Evolutionary conservation across 2,329 filamentous ascomycete genomes (phyloP), one percentile per base, ranked within the genome.

Genomic region (Cladosporium sp.): DNA sequence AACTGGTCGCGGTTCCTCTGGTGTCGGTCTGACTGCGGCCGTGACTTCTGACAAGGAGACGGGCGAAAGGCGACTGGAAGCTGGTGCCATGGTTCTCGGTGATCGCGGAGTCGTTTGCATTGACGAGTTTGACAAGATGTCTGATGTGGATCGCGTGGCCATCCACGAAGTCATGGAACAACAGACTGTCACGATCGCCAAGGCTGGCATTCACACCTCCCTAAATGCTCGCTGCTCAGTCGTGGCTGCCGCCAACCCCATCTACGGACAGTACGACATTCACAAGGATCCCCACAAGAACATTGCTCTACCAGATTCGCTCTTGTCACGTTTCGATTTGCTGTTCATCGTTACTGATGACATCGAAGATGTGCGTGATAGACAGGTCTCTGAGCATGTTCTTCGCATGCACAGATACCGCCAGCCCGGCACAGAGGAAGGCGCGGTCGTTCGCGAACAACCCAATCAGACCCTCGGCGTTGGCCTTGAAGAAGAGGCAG

Each of bases 101-200:
- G 94, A 99, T 73, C 88, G 94, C 62, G 94, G 94, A 65, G 93
- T 99, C 10, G 94, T 99, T 34, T 99, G 94, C 78, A 99, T 99
- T 64, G 94, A 99, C 71, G 94, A 99, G 70, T 99, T 99, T 66
- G 94, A 99, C 78, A 99, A 99, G 75, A 99, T 99, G 94, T 97
- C 91, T 58, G 94, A 99, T 71, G 88, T 97, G 58, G 94, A 99
- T 74, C 86, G 94, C 71, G 94, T 99, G 3, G 94, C 94, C 47
- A 99, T 99, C 66, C 94, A 99, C 83, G 94, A 99, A 89, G 94
- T 99, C 64, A 99, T 99, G 94, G 94, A 99, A 76, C 94, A 99
- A 77, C 94, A 99, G 76, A 99, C 94, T 0, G 94, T 99, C 60
- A 99, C 94, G 13, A 99, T 99, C 68, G 94, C 94, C 53, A 99